These are phyloP conservation scores for Suillus subalutaceus DNA, from an alignment of 768 basidiomycete species.

Conservation along the genomic window DNA sequence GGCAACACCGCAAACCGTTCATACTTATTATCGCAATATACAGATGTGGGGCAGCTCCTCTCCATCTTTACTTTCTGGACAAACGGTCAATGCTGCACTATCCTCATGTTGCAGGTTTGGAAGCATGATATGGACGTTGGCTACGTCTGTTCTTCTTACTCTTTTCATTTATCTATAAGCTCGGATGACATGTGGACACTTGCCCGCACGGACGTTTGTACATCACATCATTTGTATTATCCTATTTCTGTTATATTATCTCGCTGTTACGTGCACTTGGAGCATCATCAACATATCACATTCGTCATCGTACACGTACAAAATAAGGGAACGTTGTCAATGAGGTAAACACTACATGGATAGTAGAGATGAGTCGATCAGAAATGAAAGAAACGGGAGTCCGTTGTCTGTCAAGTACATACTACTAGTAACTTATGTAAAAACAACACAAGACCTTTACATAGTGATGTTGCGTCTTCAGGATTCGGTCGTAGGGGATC, in stretches of 20 bases:
- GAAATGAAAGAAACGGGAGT: background rate
- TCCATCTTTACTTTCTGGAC: conserved; percentile 45
- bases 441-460: no score
- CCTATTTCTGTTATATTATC: background rate
- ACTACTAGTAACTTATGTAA: background rate
- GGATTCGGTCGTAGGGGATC: no score
- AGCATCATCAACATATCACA: background rate
- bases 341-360: background rate
- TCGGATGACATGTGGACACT: background rate
- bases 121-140: conserved; percentile 4
- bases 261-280: background rate
- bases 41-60: conserved; percentile 59
- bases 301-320: background rate
- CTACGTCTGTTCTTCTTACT: background rate
- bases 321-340: background rate
- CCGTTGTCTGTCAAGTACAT: background rate
- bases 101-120: conserved; percentile 2
- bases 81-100: conserved; percentile 21
- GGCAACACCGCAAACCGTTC: conserved; percentile 68
- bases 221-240: background rate
- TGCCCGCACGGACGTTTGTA: background rate
- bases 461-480: no score
- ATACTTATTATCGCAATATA: conserved; percentile 80
- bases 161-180: conserved; percentile 1
- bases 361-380: background rate